Conservation (phyloP, 179 eudicot genomes). For the Gypsophila paniculata region DNA sequence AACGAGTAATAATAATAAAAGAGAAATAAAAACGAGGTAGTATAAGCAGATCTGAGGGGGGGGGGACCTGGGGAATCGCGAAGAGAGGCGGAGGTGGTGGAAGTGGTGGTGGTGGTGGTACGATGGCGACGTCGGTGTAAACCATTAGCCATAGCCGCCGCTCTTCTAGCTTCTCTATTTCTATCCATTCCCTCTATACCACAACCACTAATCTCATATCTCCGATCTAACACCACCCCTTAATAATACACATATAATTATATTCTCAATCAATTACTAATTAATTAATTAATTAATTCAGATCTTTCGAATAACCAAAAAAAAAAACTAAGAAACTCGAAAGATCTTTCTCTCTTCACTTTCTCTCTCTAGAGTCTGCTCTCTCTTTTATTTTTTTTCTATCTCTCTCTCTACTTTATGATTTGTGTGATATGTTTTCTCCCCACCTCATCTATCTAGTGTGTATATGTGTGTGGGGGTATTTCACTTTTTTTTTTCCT, state of each 20-base stretch:
- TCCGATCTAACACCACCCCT: background rate
- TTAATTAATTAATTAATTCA: background rate
- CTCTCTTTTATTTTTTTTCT: background rate
- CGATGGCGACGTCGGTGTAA: constrained; percentile 60
- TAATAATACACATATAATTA: background rate
- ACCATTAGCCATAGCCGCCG: constrained; percentile 65
- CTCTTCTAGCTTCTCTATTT: constrained; percentile 79
- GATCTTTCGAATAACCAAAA: constrained; percentile 26
- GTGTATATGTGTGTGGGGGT: background rate
- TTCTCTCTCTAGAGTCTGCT: background rate
- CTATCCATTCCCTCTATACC: constrained; percentile 61
- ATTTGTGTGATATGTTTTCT: background rate
- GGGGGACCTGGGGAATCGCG: constrained; percentile 93
- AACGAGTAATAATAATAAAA: background rate
- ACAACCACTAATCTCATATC: constrained; percentile 21
- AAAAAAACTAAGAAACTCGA: constrained; percentile 18
- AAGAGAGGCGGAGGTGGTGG: constrained; percentile 25
- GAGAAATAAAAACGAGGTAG: background rate
- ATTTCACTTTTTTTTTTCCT: constrained; percentile 18
- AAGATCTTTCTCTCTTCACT: constrained; percentile 16
- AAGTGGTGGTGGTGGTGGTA: constrained; percentile 34
- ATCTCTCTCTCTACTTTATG: constrained; percentile 19
- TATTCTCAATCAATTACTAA: background rate
- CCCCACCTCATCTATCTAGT: too few relatives aligned
- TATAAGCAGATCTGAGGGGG: constrained; percentile 5